Evolutionary conservation across 1,284 basidiomycete genomes (phyloP), one percentile per base, ranked within the genome.

Genomic region (Tausonia pullulans): DNA sequence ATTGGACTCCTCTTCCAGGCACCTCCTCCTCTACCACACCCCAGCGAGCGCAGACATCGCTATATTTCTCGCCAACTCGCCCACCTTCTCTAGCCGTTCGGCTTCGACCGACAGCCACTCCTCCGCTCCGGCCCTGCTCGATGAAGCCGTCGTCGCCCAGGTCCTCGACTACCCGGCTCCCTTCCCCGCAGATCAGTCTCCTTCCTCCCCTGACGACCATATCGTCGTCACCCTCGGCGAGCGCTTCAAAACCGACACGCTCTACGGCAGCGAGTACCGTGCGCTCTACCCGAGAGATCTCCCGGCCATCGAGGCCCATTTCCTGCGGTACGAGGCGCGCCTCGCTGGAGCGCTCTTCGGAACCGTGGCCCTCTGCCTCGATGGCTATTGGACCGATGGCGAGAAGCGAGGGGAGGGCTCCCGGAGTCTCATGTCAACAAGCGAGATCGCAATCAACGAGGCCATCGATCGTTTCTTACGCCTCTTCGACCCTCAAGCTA

Each of bases 91-190:
- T 27, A 48, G 45, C n/a, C 9, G 14, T 16, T 27, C 27, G 27
- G 27, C 27, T 2, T 27, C 27, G 27, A 27, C 27, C n/a, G 45
- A 8, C 11, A 58, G n/a, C 41, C 27, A 5, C 10, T 3, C 50
- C 43, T 48, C 14, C n/a, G 40, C 40, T 41, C 14, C 58, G 1
- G 46, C 46, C 41, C 9, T 53, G 43, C 5, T 61, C n/a, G 13
- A 39, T 13, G 60, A 61, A 43, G 8, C 13, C 9, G 40, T 53
- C n/a, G 16, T 61, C 51, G 41, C 60, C 41, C 13, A 40, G 11
- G 54, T 61, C 51, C 60, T 61, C 60, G 60, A 61, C 51, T 61
- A 61, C 41, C 60, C 60, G 6, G 60, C 54, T 14, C n/a, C 51
- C 14, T 61, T 50, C 51, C 60, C 60, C 4, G 14, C 60, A 11